Percentiles rank a stretch among this genome's conserved stretches.
These are phyloP conservation scores for Acer saccharum DNA, from an alignment of 345 rosid species.

Conservation along the genomic window DNA sequence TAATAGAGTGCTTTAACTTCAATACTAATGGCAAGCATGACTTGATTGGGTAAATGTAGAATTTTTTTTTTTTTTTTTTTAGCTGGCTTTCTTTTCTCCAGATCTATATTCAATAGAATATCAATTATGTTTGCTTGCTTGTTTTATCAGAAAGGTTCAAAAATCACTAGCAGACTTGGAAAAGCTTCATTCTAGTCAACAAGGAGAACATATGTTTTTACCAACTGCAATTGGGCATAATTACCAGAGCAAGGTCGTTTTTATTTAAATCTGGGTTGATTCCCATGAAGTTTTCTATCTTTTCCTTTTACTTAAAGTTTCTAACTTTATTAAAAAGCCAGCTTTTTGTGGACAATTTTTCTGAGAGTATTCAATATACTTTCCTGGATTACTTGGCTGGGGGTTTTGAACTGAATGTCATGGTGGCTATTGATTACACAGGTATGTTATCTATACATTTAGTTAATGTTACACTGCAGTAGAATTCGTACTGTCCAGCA, in stretches of 20 bases:
- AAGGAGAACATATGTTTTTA: constrained; percentile 56
- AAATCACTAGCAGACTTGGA: constrained; percentile 80
- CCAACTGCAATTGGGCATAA: constrained; percentile 63
- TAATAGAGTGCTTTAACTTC: constrained; percentile 71
- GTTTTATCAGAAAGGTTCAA: constrained; percentile 62
- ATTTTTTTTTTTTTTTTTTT: constrained; percentile 12
- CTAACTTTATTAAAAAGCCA: constrained; percentile 53
- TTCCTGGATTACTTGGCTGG: constrained; percentile 83
- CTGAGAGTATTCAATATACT: constrained; percentile 65
- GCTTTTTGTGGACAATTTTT: constrained; percentile 68
- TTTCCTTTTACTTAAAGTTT: constrained; percentile 9
- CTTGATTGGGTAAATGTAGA: constrained; percentile 58
- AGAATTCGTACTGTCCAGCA: not conserved
- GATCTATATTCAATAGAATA: constrained; percentile 1
- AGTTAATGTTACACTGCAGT: constrained; percentile 3
- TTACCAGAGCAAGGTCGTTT: constrained; percentile 58
- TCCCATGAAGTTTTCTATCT: constrained; percentile 8
- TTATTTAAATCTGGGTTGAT: constrained; percentile 17
- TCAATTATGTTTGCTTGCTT: constrained; percentile 28
- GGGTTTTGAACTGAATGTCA: constrained; percentile 89
- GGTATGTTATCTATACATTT: constrained; percentile 44
- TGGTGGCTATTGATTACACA: constrained; percentile 96
- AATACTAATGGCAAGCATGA: constrained; percentile 71
- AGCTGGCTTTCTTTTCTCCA: not conserved
- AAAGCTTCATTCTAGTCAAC: constrained; percentile 50